Evolutionary conservation across 495 filamentous ascomycete species (phyloP), one percentile per base, ranked within the genome.

Genomic region (Viridothelium virens): DNA sequence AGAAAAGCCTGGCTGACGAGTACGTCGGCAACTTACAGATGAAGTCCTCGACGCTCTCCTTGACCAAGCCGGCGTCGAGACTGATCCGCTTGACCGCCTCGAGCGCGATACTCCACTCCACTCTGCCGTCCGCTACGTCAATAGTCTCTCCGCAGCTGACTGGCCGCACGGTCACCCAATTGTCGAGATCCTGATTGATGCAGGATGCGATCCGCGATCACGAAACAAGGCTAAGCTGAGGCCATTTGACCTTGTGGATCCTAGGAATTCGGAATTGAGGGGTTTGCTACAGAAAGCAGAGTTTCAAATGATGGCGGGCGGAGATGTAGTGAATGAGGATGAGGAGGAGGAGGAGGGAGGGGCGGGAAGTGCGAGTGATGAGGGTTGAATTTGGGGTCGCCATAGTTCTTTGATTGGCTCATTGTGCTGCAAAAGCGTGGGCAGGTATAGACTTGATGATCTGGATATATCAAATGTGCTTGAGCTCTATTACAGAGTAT

Each of bases 81-180:
- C 94, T 75, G 94, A 98, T 81, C 91, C 91, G 5, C 69, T 90
- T 64, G 91, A 88, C 74, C 86, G 87, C 38, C 68, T 85, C 72
- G 94, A 97, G 68, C 84, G 85, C 65, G 92, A 97, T 77, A 97
- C 92, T 1, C 92, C 93, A 7, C 82, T 98, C 44, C 94, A 98
- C 81, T 84, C 84, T 71, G 91, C 91, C 16, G 88, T 98, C 46
- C 85, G 89, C 38, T 96, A 86, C 77, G 86, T 90, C 75, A 96
- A 93, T 77, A 66, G 66, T 18, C 46, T 74, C 36, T 11, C 48
- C 53, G 62, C 70, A 3, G 84, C 81, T 38, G 86, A 90, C 71
- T 76, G 82, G 66, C 80, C 85, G 66, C 50, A 38, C 38, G 91
- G 88, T 56, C 75, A 81, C 69, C 81, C 84, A 2, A 83, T 96